A percentile compares a stretch with the other conserved stretches of the same genome.
phyloP scores from a whole-genome alignment of 768 basidiomycete species.

The Tricholoma hemisulphureum region DNA sequence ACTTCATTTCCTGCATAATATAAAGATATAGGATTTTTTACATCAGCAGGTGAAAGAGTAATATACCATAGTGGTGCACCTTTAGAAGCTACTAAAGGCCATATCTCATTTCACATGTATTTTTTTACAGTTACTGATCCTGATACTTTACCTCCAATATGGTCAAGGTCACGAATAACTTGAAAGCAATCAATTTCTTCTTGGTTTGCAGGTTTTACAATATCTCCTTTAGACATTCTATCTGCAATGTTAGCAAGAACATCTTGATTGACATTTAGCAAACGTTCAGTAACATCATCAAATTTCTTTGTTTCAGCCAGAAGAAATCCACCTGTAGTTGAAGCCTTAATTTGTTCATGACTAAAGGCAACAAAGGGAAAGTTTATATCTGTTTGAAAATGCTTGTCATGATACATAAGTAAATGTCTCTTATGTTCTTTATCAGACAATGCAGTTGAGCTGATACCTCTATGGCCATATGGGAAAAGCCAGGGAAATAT shows the following conservation, averaged over 20 bases:
- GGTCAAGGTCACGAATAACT: constrained; percentile 33
- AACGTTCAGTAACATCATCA: constrained; percentile 18
- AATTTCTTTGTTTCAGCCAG: constrained; percentile 26
- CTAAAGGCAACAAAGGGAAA: constrained; percentile 42
- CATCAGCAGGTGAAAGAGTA: constrained; percentile 32
- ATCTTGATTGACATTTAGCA: constrained; percentile 21
- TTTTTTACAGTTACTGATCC: constrained; percentile 30
- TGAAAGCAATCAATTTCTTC: constrained; percentile 35
- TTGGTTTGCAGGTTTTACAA: constrained; percentile 24
- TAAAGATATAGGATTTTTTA: constrained; percentile 30
- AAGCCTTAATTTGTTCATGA: constrained; percentile 36
- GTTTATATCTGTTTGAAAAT: constrained; percentile 34
- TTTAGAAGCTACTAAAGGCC: constrained; percentile 22
- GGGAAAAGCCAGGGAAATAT: constrained; percentile 46
- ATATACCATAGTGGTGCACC: constrained; percentile 36
- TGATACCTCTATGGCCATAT: constrained; percentile 31
- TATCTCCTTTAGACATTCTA: constrained; percentile 22
- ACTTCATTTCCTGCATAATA: constrained; percentile 29
- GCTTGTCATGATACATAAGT: constrained; percentile 38
- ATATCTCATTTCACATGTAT: constrained; percentile 30
- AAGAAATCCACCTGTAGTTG: constrained; percentile 27
- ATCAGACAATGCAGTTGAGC: constrained; percentile 16
- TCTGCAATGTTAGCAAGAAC: constrained; percentile 19
- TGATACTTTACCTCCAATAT: constrained; percentile 29
- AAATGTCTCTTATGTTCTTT: constrained; percentile 21